Percentiles rank a stretch among this genome's conserved stretches.
phyloP scores from a whole-genome alignment of 495 filamentous ascomycete genomes.

The Thozetella sp. region DNA sequence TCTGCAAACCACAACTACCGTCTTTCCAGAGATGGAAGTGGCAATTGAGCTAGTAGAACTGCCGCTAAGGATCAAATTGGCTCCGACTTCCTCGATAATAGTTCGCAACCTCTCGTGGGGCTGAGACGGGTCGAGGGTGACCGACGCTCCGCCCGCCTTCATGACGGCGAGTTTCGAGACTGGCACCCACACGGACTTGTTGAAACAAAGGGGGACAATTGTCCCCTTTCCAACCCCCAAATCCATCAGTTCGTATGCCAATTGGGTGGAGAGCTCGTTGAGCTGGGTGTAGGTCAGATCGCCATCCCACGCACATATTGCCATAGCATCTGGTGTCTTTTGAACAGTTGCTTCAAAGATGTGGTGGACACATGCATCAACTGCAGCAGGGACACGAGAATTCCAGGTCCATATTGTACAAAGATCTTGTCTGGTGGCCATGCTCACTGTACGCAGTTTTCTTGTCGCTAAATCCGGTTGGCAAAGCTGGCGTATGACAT shows the following conservation, averaged over 20 bases:
- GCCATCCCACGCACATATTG: background rate
- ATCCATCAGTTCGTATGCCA: background rate
- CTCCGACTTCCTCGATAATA: background rate
- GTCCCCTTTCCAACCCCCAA: background rate
- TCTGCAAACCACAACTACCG: background rate
- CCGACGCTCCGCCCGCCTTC: slow-evolving; percentile 36
- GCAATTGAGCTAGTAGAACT: background rate
- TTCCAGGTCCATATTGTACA: background rate
- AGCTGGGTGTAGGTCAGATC: background rate
- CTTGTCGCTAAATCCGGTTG: no score
- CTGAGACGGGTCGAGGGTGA: background rate
- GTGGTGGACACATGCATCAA: background rate
- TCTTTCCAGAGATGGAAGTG: background rate
- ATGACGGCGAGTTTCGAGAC: slow-evolving; percentile 42
- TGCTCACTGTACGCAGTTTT: background rate
- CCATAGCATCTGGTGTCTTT: background rate
- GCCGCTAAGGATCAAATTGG: background rate
- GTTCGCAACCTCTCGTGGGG: background rate
- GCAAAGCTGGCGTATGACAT: background rate
- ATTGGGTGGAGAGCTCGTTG: background rate
- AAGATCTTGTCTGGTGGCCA: background rate
- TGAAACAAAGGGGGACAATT: slow-evolving; percentile 42
- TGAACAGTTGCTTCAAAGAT: background rate
- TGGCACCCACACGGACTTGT: slow-evolving; percentile 45
- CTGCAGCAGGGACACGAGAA: background rate